Evolutionary conservation across 75 land plant species (phyloP), one percentile per base, ranked within the genome.

Genomic region (Ceratopteris richardii): DNA sequence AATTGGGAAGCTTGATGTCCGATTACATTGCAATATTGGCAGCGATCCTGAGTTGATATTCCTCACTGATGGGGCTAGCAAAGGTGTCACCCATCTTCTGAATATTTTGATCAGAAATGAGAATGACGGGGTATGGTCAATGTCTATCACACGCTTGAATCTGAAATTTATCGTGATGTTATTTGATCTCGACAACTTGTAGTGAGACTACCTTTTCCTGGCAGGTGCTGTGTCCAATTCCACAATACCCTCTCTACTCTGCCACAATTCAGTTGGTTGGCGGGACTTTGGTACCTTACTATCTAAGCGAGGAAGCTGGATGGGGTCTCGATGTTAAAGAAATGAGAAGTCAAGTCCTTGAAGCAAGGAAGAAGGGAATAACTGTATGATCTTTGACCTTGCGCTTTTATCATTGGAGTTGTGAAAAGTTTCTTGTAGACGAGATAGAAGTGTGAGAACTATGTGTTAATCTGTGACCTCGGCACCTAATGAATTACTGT

Each of bases 11-110:
- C n/a, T n/a, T n/a, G n/a, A n/a, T n/a, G n/a, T n/a, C n/a, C n/a
- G n/a, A n/a, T n/a, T n/a, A n/a, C n/a, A n/a, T n/a, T n/a, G n/a
- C n/a, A n/a, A 33, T 3, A 9, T 33, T 33, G 3, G 9, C 85
- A 90, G 99, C 72, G 88, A 95, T 64, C 96, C 92, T 55, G 99
- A 95, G 57, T 82, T 77, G 46, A 90, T 95, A 63, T 90, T 73
- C 69, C 86, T 95, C 29, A 95, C 99, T 1, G 99, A 90, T 76
- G 99, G 99, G 39, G 99, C 99, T 22, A 95, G 99, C 79, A 86
- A 95, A 75, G 99, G 99, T 61, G 88, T 95, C 13, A 79, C 81
- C 82, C 90, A 81, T 72, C 80, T 86, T 7, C 69, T 95, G 40
- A 79, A 90, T 51, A 57, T 88, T 51, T 46, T 90, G 16, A 95